These are phyloP conservation scores for Pleurotus platypus DNA, from an alignment of 768 basidiomycete species.

Conservation along the genomic window DNA sequence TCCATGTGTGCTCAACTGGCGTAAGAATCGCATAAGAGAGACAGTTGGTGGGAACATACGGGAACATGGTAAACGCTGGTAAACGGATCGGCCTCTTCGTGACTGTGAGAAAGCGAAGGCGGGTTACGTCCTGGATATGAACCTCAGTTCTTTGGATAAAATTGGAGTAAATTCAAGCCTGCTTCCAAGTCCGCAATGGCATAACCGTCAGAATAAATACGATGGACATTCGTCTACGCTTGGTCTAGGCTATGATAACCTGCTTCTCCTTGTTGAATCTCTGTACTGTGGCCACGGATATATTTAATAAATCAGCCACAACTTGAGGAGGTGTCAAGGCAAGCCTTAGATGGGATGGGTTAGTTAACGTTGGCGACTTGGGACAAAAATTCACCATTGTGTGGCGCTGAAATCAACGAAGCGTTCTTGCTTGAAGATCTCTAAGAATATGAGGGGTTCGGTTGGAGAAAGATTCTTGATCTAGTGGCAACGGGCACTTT, in stretches of 20 bases:
- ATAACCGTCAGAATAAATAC: too few species aligned
- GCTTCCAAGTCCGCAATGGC: too few species aligned
- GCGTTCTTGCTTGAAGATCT: slow-evolving; percentile 13
- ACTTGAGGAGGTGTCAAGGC: slow-evolving; percentile 15
- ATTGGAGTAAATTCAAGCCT: too few species aligned
- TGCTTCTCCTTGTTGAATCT: slow-evolving; percentile 12
- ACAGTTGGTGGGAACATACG: too few species aligned
- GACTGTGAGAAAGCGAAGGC: too few species aligned
- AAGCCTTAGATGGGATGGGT: background rate
- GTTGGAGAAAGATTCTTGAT: slow-evolving; percentile 16
- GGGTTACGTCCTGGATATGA: too few species aligned
- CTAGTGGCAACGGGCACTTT: background rate
- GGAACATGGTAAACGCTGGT: too few species aligned
- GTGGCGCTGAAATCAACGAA: slow-evolving; percentile 16
- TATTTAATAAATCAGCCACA: slow-evolving; percentile 14
- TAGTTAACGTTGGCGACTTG: background rate
- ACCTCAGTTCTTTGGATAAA: too few species aligned
- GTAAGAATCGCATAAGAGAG: too few species aligned
- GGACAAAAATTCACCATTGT: slow-evolving; percentile 7
- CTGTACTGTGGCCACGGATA: slow-evolving; percentile 13
- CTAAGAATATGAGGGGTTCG: slow-evolving; percentile 13
- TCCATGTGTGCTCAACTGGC: too few species aligned
- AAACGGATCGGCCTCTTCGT: too few species aligned
- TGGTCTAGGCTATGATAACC: slow-evolving; percentile 11
- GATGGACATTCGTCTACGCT: too few species aligned